Evolutionary conservation across 345 rosid genomes (phyloP).

Genomic region (Clarkia xantiana): DNA sequence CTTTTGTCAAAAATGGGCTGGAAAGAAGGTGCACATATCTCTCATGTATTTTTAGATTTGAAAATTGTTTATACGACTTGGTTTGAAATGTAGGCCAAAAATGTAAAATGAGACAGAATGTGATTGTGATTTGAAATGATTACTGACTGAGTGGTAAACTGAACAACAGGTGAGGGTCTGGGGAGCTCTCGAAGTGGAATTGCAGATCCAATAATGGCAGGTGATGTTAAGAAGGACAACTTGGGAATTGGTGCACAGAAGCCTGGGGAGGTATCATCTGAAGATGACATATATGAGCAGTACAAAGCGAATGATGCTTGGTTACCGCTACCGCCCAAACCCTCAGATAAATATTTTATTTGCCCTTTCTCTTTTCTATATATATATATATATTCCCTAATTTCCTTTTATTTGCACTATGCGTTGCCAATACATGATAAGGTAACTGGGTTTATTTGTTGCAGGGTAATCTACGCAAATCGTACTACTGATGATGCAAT

Average conservation of each 20-base stretch:
- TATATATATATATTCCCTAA: background rate
- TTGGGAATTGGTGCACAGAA: slow-evolving; percentile 91
- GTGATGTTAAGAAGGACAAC: slow-evolving; percentile 68
- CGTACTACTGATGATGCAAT: slow-evolving; percentile 26
- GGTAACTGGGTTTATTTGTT: background rate
- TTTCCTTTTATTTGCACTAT: no score
- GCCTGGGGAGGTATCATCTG: slow-evolving; percentile 83
- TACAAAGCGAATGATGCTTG: slow-evolving; percentile 99
- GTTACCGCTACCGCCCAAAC: slow-evolving; percentile 86
- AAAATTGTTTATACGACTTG: no score
- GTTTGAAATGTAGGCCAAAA: no score
- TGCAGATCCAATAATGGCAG: slow-evolving; percentile 86
- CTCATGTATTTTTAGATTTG: no score
- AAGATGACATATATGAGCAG: slow-evolving; percentile 96
- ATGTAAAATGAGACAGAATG: no score
- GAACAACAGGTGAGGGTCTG: slow-evolving; percentile 70
- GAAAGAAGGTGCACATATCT: no score
- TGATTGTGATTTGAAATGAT: no score
- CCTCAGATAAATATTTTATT: slow-evolving; percentile 57
- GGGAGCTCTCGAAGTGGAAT: slow-evolving; percentile 87
- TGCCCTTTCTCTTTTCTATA: no score
- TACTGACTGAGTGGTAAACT: no score
- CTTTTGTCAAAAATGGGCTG: slow-evolving; percentile 97
- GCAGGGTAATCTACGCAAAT: slow-evolving; percentile 63
- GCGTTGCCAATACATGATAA: no score